phyloP scores from a whole-genome alignment of 164 flowering plant genomes.

The Magnolia changhungtana region DNA sequence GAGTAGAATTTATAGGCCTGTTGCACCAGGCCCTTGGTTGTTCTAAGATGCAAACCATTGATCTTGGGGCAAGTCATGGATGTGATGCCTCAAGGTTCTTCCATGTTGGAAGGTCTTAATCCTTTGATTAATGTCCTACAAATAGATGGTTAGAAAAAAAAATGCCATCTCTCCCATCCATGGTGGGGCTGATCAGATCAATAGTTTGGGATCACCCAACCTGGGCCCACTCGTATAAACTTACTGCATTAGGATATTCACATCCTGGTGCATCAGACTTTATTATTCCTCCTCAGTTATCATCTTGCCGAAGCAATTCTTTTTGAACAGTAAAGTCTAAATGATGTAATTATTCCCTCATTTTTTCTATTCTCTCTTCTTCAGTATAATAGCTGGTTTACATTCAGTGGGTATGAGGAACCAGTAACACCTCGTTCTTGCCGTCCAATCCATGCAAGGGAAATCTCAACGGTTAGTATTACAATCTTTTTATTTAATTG shows the following conservation, averaged over 20 bases:
- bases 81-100: too few species aligned
- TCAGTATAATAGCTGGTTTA: constrained; percentile 68
- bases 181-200: not conserved
- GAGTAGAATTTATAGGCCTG: too few species aligned
- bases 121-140: too few species aligned
- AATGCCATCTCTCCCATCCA: not conserved
- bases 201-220: not conserved
- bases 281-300: not conserved
- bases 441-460: constrained; percentile 83
- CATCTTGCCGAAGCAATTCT: not conserved
- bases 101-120: too few species aligned
- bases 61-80: too few species aligned
- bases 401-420: constrained; percentile 84
- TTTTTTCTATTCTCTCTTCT: constrained; percentile 5
- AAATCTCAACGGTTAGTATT: constrained; percentile 73
- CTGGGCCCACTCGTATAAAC: not conserved
- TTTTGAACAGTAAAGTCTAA: not conserved
- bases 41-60: too few species aligned
- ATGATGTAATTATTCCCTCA: not conserved
- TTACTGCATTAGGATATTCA: not conserved
- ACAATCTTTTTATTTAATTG: not conserved
- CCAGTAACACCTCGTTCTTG: constrained; percentile 66
- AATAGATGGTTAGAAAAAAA: too few species aligned
- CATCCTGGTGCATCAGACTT: not conserved
- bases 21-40: too few species aligned